Percentiles rank a stretch among this genome's conserved stretches.
Conservation (phyloP, 768 basidiomycete species). For the Coprinopsis cinerea region DNA sequence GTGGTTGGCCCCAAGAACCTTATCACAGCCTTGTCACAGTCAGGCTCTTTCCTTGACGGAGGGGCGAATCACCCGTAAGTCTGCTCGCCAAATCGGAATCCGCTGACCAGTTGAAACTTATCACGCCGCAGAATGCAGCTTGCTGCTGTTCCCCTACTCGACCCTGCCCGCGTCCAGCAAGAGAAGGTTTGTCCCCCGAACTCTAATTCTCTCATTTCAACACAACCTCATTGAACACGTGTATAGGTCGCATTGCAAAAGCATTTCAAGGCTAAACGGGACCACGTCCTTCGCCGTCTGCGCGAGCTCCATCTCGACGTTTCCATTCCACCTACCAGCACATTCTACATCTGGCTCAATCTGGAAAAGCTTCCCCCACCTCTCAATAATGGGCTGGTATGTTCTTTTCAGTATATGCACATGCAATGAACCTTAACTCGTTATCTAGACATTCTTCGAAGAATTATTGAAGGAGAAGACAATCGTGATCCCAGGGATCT, state of each 20-base stretch:
- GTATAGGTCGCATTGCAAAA: slow-evolving; percentile 70
- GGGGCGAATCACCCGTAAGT: slow-evolving; percentile 90
- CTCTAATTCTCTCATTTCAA: no score
- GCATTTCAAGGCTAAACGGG: slow-evolving; percentile 88
- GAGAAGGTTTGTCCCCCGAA: slow-evolving; percentile 74
- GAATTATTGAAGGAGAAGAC: slow-evolving; percentile 87
- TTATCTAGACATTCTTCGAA: slow-evolving; percentile 79
- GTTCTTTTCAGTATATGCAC: slow-evolving; percentile 12
- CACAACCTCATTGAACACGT: no score
- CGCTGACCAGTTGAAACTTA: background rate
- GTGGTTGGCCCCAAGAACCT: slow-evolving; percentile 88
- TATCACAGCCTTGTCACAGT: slow-evolving; percentile 87
- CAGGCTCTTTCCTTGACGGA: slow-evolving; percentile 90
- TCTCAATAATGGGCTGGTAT: slow-evolving; percentile 79
- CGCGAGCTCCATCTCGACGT: slow-evolving; percentile 74
- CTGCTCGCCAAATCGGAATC: background rate
- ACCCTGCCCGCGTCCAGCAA: slow-evolving; percentile 55
- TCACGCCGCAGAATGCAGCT: slow-evolving; percentile 60
- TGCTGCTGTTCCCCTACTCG: slow-evolving; percentile 80
- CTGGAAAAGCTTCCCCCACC: slow-evolving; percentile 74
- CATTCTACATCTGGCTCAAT: slow-evolving; percentile 95
- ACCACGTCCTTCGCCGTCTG: slow-evolving; percentile 82
- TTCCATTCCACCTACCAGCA: slow-evolving; percentile 66
- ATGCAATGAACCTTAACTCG: background rate
- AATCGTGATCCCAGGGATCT: slow-evolving; percentile 87